These are phyloP conservation scores for Phytophthora fragariae DNA, from an alignment of 352 stramenopile genomes.

Conservation along the genomic window DNA sequence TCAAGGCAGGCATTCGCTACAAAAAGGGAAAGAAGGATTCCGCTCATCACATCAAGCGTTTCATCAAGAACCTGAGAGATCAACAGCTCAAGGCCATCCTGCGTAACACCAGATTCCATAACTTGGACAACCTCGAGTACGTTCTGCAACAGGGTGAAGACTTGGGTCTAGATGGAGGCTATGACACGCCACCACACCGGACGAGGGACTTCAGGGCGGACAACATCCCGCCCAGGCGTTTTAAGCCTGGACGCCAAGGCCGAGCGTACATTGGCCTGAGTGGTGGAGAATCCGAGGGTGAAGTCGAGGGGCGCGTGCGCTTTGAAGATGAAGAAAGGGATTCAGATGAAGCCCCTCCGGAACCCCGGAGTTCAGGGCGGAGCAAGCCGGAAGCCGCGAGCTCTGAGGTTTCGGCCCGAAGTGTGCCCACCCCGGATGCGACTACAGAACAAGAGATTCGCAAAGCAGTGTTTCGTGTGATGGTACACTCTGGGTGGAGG, in stretches of 20 bases:
- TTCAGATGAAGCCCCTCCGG: not conserved
- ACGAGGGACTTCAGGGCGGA: not conserved
- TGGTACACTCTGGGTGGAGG: not conserved
- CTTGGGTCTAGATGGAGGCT: not conserved
- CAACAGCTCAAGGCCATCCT: too few relatives aligned
- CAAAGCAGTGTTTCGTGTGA: not conserved
- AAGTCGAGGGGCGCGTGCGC: not conserved
- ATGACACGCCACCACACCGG: not conserved
- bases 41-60: too few relatives aligned
- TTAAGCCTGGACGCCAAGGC: not conserved
- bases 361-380: not conserved
- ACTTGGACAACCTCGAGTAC: not conserved
- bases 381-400: not conserved
- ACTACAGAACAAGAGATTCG: not conserved
- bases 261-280: not conserved
- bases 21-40: too few relatives aligned
- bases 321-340: not conserved
- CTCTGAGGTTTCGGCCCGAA: not conserved
- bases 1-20: too few relatives aligned
- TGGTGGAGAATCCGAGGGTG: not conserved
- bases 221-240: not conserved
- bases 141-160: constrained; percentile 6
- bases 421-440: not conserved
- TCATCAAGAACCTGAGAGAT: too few relatives aligned
- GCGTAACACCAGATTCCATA: too few relatives aligned